phyloP scores from a whole-genome alignment of 1,284 basidiomycete species.

The Bjerkandera adusta region DNA sequence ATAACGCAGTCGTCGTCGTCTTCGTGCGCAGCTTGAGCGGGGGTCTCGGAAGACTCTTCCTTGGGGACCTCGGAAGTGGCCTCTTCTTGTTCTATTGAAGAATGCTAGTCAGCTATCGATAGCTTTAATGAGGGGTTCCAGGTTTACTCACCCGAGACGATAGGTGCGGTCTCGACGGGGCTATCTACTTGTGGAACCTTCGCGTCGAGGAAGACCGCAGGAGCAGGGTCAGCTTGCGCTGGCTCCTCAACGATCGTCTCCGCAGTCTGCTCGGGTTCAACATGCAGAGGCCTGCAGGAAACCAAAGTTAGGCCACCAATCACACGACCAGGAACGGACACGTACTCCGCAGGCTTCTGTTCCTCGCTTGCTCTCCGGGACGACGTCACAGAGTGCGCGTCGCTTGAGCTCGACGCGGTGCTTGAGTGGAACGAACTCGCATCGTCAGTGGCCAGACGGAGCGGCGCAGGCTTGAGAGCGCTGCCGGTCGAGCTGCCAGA shows the following conservation, averaged over 20 bases:
- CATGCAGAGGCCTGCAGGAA: neutral
- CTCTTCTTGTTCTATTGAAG: too few relatives aligned
- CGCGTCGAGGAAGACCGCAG: slow-evolving; percentile 4
- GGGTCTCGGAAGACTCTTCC: neutral
- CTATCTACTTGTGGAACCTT: neutral
- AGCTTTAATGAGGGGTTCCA: neutral
- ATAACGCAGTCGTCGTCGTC: neutral
- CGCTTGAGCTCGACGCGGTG: slow-evolving; percentile 6
- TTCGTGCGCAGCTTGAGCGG: neutral
- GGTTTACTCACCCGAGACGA: neutral
- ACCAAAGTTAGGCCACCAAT: neutral
- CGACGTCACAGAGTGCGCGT: neutral
- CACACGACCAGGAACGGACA: neutral
- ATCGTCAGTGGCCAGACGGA: slow-evolving; percentile 1
- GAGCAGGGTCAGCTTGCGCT: neutral
- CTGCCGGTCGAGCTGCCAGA: neutral
- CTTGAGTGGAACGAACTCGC: slow-evolving; percentile 8
- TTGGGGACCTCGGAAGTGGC: neutral
- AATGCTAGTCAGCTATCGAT: neutral
- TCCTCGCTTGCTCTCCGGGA: neutral
- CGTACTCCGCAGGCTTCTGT: neutral
- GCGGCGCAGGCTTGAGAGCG: neutral
- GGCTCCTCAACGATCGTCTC: neutral
- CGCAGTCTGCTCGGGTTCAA: slow-evolving; percentile 1
- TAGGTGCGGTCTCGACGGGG: neutral